phyloP scores from a whole-genome alignment of 2,329 filamentous ascomycete genomes.

The Aspergillus sp. region DNA sequence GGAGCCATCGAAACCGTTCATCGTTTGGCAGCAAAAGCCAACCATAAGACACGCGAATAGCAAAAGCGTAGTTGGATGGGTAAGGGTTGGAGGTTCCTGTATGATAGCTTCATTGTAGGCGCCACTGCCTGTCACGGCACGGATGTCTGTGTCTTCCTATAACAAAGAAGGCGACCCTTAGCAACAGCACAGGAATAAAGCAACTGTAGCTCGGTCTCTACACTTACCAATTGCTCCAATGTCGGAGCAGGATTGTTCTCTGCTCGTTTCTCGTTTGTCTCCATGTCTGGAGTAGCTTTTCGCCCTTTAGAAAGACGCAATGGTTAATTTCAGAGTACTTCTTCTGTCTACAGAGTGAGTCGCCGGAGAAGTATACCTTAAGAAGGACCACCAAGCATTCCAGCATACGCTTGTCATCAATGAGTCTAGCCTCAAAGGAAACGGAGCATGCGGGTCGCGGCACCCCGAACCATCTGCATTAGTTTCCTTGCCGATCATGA shows the following conservation, averaged over 20 bases:
- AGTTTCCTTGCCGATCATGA: not conserved
- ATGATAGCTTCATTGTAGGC: constrained; percentile 1
- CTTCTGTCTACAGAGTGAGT: not conserved
- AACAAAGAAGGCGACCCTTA: not conserved
- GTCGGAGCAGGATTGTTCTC: not conserved
- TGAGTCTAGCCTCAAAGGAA: not conserved
- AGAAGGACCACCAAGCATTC: not conserved
- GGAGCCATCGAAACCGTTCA: constrained; percentile 46
- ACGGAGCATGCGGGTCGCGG: not conserved
- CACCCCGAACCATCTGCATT: not conserved
- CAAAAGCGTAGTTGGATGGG: not conserved
- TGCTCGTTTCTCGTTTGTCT: not conserved
- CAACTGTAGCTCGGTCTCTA: not conserved
- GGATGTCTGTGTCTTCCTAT: not conserved
- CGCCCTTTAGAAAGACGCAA: not conserved
- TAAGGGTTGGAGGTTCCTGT: not conserved
- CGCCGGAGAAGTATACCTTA: not conserved
- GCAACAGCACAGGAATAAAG: not conserved
- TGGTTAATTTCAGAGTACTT: not conserved
- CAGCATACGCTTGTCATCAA: not conserved
- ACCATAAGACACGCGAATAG: not conserved
- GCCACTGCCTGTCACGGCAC: not conserved
- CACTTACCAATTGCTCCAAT: not conserved
- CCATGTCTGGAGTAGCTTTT: not conserved
- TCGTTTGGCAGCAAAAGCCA: constrained; percentile 1